Evolutionary conservation across 768 basidiomycete genomes (phyloP), one percentile per base, ranked within the genome.

Genomic region (Xerocomus spinulosus): DNA sequence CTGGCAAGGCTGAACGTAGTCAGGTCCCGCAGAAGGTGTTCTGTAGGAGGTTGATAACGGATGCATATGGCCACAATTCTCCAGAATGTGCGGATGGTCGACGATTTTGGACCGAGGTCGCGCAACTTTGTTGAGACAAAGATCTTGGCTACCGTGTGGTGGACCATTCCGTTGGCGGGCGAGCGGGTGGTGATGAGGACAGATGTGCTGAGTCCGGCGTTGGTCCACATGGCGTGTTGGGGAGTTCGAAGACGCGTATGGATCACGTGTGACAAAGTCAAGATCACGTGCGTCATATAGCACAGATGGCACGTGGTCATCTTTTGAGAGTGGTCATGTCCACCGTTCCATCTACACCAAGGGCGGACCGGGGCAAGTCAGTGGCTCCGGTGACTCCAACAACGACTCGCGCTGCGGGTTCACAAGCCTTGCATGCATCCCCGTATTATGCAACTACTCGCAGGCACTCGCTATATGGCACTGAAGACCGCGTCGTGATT

Each of bases 381-480:
- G 36, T 48, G 38, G 46, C 56, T 5, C 66, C 63, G 30, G 72
- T 75, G 15, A 86, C 85, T 13, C 83, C 84, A 30, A 77, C 80
- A 35, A 71, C 78, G 5, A 55, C 78, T 5, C 80, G 83, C 18
- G 64, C 81, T 9, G 60, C 74, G 17, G 66, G 71, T 4, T 69
- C 70, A 13, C 74, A 68, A 53, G 58, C 70, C n/a, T 68, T 84
- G 9, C 83, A 87, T 51, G 67, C 85, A 2, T 90, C 91, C 15
- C 91, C 90, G 0, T 88, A 92, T 56, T 92, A 92, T 64, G 68
- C 82, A 10, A 91, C 89, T 9, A 88, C 87, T 2, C 75, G 92
- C 38, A 76, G 92, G 46, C 95, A 97, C 64, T 95, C 93, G 1
- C 71, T 98, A 8, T 99, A 99, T 69, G 96, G 96, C 23, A 92